Base-by-base conservation (phyloP, 148 eudicot genomes). In the Fagopyrum homotropicum region DNA sequence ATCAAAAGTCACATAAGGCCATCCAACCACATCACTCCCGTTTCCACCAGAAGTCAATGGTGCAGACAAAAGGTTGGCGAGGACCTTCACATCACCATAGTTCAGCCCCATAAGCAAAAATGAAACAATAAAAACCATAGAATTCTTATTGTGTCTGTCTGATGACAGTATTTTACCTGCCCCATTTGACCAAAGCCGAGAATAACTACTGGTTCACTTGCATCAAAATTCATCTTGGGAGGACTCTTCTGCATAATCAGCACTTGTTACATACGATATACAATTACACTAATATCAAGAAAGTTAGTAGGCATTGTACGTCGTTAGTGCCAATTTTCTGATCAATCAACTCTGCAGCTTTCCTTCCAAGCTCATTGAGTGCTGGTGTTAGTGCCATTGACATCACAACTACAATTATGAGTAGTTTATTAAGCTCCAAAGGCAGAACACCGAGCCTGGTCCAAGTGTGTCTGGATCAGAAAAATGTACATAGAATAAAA, bases 161-260 rank as follows among this genome's bases (percentile, higher is more conserved):
- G 14, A 35, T 22, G 1, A 64, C 8, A n/a, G 5, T n/a, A 75
- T 61, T 45, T 75, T 72, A 94, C 98, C 97, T 92, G 98, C 57
- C 92, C 97, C 97, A 92, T 95, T 73, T 92, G 97, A 64, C 97
- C 97, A 81, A 95, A 95, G 76, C 98, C 98, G 81, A 95, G 91
- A 68, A 95, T 92, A 61, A 95, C 98, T 69, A 95, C 90, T 66
- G 98, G 97, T 54, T 95, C 97, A 40, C 85, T 85, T 70, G 84
- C 96, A 66, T 85, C 96, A 66, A 87, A 95, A 55, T 90, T 90
- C 77, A 84, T 81, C 15, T 69, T 68, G 15, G 89, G 91, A 40
- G 75, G 74, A 77, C 77, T 45, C 84, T 79, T 87, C 98, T 95
- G 97, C 50, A 69, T 11, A 66, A 15, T 15, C 16, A 66, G 47